Percentiles rank a stretch among this genome's conserved stretches.
phyloP scores from a whole-genome alignment of 2,329 filamentous ascomycete genomes.

The Elsinoe fawcettii region DNA sequence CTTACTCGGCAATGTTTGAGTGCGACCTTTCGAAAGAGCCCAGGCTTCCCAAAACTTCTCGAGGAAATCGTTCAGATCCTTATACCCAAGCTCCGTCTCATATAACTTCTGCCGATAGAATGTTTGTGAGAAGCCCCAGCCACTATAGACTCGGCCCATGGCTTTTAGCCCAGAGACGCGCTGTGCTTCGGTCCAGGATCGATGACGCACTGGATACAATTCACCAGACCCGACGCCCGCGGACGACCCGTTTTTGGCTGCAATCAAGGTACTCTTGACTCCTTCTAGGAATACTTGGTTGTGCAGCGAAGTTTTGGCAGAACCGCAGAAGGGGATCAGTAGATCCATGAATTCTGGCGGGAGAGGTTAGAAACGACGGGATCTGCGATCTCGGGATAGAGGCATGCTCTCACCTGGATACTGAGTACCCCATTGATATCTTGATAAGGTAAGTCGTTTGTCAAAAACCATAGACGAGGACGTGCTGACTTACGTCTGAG shows the following conservation, averaged over 20 bases:
- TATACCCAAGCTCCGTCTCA: conserved; percentile 56
- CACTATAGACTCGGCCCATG: conserved; percentile 62
- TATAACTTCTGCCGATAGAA: conserved; percentile 69
- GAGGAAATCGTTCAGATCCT: conserved; percentile 64
- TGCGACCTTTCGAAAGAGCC: conserved; percentile 56
- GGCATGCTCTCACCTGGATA: conserved; percentile 22
- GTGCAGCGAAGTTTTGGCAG: conserved; percentile 56
- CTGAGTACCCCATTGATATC: conserved; percentile 32
- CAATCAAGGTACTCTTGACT: conserved; percentile 53
- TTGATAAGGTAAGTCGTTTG: neutral
- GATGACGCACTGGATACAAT: conserved; percentile 20
- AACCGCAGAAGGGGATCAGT: conserved; percentile 58
- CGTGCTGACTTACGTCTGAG: conserved; percentile 44
- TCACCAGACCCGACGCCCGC: conserved; percentile 45
- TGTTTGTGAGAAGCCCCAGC: conserved; percentile 71
- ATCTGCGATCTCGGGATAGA: conserved; percentile 35
- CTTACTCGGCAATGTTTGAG: neutral
- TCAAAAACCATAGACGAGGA: conserved; percentile 33
- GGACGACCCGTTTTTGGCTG: conserved; percentile 48
- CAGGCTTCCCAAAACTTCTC: conserved; percentile 67
- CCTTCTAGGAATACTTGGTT: conserved; percentile 63
- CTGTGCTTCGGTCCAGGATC: conserved; percentile 46
- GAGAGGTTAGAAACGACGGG: neutral
- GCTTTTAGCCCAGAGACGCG: conserved; percentile 56
- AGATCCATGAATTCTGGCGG: conserved; percentile 58